Evolutionary conservation across 306 rosid genomes (phyloP).

Genomic region (Begonia loranthoides): DNA sequence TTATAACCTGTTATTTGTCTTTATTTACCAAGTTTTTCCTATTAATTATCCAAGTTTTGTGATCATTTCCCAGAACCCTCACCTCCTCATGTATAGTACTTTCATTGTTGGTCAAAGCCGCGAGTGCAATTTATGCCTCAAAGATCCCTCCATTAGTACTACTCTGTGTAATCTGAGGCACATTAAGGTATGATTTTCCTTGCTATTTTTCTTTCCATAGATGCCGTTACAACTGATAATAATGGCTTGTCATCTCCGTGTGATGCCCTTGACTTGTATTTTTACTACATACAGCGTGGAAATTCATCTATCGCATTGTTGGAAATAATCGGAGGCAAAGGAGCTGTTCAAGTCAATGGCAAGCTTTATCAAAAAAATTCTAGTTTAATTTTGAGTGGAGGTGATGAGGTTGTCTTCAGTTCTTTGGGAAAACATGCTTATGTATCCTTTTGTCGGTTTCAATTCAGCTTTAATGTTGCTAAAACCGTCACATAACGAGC

Average conservation of each 20-base stretch:
- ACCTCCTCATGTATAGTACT: slow-evolving; percentile 31
- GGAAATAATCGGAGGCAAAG: slow-evolving; percentile 65
- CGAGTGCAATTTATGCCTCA: slow-evolving; percentile 64
- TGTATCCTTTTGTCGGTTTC: slow-evolving; percentile 58
- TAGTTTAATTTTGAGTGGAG: slow-evolving; percentile 49
- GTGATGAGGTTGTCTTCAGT: slow-evolving; percentile 79
- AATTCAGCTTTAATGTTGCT: slow-evolving; percentile 4
- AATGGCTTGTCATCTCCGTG: background rate
- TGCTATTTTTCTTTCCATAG: slow-evolving; percentile 4
- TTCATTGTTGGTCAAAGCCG: slow-evolving; percentile 79
- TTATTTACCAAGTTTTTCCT: slow-evolving; percentile 18
- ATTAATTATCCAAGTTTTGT: slow-evolving; percentile 5
- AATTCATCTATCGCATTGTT: slow-evolving; percentile 55
- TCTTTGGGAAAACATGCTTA: slow-evolving; percentile 66
- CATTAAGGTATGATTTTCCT: slow-evolving; percentile 44
- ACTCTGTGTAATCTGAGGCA: slow-evolving; percentile 70
- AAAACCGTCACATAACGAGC: too few relatives aligned
- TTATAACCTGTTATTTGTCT: background rate
- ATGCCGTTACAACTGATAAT: slow-evolving; percentile 1
- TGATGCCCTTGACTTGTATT: slow-evolving; percentile 17
- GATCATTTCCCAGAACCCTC: slow-evolving; percentile 59
- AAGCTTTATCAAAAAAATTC: slow-evolving; percentile 33
- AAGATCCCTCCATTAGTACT: slow-evolving; percentile 50
- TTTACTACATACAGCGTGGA: slow-evolving; percentile 41
- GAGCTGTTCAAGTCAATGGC: slow-evolving; percentile 67